phyloP scores from a whole-genome alignment of 169 alveolate genomes.

The Neospora caninum region DNA sequence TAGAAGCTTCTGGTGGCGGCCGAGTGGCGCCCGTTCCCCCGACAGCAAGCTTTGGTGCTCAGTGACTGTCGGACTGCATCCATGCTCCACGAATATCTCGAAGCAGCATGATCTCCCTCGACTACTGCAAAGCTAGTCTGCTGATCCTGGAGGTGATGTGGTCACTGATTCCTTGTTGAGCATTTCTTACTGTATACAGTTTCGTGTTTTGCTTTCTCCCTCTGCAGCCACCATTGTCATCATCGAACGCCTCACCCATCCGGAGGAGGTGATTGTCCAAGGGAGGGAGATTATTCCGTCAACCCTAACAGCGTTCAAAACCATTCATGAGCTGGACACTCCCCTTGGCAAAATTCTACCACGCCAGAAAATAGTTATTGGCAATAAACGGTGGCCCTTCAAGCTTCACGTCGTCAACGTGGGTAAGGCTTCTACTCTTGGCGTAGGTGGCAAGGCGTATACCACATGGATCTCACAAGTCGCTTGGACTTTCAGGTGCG shows the following conservation, averaged over 20 bases:
- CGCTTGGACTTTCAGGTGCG: too few species aligned
- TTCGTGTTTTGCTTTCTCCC: neutral
- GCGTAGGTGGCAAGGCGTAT: too few species aligned
- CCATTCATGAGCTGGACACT: neutral
- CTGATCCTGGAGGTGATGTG: too few species aligned
- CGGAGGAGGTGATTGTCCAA: neutral
- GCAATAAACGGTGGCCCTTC: neutral
- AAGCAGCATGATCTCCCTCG: too few species aligned
- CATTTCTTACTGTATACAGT: neutral
- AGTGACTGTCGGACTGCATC: too few species aligned
- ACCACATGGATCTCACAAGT: too few species aligned
- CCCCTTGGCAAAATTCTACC: neutral
- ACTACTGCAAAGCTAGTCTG: too few species aligned
- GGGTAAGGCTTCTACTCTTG: neutral
- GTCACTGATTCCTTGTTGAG: too few species aligned
- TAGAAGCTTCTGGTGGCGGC: too few species aligned
- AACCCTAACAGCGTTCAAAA: neutral
- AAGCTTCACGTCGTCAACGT: conserved; percentile 12
- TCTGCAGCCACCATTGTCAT: neutral
- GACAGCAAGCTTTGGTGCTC: too few species aligned
- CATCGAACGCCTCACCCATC: neutral
- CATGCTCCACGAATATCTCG: too few species aligned
- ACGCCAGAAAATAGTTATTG: neutral
- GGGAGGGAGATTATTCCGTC: conserved; percentile 21
- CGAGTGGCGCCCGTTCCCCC: too few species aligned